phyloP scores from a whole-genome alignment of 306 rosid genomes.

The Corylus americana region DNA sequence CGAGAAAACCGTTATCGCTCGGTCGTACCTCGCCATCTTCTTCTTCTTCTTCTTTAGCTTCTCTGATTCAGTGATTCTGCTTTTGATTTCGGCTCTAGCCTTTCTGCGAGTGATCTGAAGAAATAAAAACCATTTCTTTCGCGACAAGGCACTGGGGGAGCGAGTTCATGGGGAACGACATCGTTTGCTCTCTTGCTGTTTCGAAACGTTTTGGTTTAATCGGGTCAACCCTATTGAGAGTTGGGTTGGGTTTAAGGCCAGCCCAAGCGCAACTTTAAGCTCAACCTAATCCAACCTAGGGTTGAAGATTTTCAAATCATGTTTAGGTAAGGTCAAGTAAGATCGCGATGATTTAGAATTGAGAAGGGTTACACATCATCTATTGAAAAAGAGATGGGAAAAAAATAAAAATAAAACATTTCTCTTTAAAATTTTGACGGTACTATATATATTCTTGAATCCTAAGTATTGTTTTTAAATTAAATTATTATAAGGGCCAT shows the following conservation, averaged over 20 bases:
- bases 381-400: too few relatives aligned
- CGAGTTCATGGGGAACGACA: background rate
- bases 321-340: too few relatives aligned
- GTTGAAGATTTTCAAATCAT: too few relatives aligned
- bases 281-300: too few relatives aligned
- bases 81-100: background rate
- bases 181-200: background rate
- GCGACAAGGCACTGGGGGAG: background rate
- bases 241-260: background rate
- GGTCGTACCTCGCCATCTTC: constrained; percentile 57
- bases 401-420: too few relatives aligned
- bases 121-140: background rate
- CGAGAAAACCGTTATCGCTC: constrained; percentile 60
- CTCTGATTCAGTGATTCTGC: background rate
- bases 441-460: too few relatives aligned
- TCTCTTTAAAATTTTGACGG: too few relatives aligned
- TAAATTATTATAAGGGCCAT: too few relatives aligned
- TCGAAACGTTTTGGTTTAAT: background rate
- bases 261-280: too few relatives aligned
- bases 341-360: too few relatives aligned
- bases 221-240: background rate
- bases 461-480: too few relatives aligned
- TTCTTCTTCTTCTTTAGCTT: background rate
- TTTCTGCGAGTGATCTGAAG: background rate
- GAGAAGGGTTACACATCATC: too few relatives aligned